Evolutionary conservation across 2,329 filamentous ascomycete species (phyloP).

Genomic region (Ambrosiella cleistominuta): DNA sequence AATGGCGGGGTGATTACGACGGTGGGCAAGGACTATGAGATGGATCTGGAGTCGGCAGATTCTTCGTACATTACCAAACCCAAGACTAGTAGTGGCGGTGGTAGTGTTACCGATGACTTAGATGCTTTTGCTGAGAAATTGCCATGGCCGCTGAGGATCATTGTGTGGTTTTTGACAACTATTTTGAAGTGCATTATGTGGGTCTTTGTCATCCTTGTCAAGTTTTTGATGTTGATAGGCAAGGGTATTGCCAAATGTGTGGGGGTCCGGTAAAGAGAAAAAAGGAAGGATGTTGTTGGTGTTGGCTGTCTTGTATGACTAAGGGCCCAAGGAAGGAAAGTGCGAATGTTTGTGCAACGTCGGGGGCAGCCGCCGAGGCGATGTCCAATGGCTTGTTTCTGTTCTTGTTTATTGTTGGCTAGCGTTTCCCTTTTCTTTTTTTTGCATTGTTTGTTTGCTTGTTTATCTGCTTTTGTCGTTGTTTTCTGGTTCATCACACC

Average conservation of each 20-base stretch:
- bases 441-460: conserved; percentile 3
- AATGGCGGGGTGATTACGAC: neutral
- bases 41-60: conserved; percentile 46
- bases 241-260: conserved; percentile 34
- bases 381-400: neutral
- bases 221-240: conserved; percentile 32
- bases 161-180: conserved; percentile 33
- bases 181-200: conserved; percentile 42
- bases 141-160: conserved; percentile 30
- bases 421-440: neutral
- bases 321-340: neutral
- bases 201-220: conserved; percentile 37
- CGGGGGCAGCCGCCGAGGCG: neutral
- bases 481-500: neutral
- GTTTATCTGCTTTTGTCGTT: neutral
- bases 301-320: neutral
- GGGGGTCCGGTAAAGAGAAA: conserved; percentile 15
- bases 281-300: neutral
- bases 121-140: conserved; percentile 21
- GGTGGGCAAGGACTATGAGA: conserved; percentile 36
- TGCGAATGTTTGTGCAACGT: neutral
- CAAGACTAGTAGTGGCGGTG: conserved; percentile 18
- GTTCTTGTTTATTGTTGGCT: neutral
- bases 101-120: conserved; percentile 15
- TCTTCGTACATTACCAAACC: conserved; percentile 25